Evolutionary conservation across 495 filamentous ascomycete genomes (phyloP).

Genomic region (Sporormia fimetaria): DNA sequence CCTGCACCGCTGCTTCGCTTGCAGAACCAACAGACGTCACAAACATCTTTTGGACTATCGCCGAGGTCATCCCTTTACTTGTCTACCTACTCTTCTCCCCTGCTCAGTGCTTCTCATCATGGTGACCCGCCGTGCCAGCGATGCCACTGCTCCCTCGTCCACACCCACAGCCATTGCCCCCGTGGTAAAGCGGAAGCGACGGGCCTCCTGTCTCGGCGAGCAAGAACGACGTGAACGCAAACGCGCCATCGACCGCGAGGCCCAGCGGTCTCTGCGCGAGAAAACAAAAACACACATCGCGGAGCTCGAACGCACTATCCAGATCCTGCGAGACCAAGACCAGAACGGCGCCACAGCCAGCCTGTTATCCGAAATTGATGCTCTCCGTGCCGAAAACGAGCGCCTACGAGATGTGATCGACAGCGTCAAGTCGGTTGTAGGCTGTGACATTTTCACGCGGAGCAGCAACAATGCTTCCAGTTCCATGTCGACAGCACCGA

Average conservation of each 20-base stretch:
- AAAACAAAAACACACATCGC: constrained; percentile 23
- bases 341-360: constrained; percentile 18
- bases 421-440: constrained; percentile 19
- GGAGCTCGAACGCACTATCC: constrained; percentile 20
- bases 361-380: constrained; percentile 16
- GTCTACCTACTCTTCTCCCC: background rate
- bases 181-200: constrained; percentile 15
- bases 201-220: constrained; percentile 19
- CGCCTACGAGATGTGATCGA: constrained; percentile 21
- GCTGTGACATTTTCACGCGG: constrained; percentile 6
- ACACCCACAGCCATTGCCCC: constrained; percentile 8
- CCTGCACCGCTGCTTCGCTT: background rate
- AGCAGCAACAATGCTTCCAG: background rate
- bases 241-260: constrained; percentile 21
- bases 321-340: constrained; percentile 22
- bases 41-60: too few species aligned
- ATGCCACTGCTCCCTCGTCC: constrained; percentile 6
- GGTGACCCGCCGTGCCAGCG: constrained; percentile 19
- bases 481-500: background rate
- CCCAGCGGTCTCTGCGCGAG: constrained; percentile 18
- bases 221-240: constrained; percentile 22
- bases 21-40: constrained; percentile 1
- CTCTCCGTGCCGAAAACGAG: constrained; percentile 17
- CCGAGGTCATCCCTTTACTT: too few species aligned
- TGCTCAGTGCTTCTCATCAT: constrained; percentile 1